Evolutionary conservation across 495 filamentous ascomycete genomes (phyloP).

Genomic region (Lasiosphaeria ovina): DNA sequence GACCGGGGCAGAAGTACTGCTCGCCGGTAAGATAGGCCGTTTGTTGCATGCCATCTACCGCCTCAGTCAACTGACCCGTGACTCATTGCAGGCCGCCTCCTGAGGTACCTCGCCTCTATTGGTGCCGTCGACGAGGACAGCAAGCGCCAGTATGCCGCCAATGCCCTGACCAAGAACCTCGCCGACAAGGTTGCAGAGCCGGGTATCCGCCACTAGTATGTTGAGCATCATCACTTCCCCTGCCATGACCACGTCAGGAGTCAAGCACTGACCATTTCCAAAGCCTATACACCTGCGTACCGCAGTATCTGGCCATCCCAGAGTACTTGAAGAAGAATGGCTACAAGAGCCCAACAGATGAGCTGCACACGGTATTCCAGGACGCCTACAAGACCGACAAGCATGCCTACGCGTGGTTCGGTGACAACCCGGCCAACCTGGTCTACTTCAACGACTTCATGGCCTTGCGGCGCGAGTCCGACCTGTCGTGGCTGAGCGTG

Average conservation of each 20-base stretch:
- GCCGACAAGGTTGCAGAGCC: constrained; percentile 29
- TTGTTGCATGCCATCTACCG: background rate
- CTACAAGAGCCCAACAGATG: constrained; percentile 41
- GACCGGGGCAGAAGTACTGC: constrained; percentile 1
- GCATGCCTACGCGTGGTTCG: constrained; percentile 40
- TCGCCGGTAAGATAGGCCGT: constrained; percentile 2
- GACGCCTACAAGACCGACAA: constrained; percentile 43
- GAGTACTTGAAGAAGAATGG: constrained; percentile 39
- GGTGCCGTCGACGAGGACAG: constrained; percentile 37
- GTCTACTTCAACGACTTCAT: constrained; percentile 39
- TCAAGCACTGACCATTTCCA: background rate
- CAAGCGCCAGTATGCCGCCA: constrained; percentile 35
- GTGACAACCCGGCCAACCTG: constrained; percentile 39
- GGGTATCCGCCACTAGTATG: constrained; percentile 35
- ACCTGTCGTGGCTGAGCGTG: constrained; percentile 32
- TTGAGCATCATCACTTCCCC: background rate
- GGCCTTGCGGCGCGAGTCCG: constrained; percentile 25
- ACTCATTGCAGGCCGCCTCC: constrained; percentile 28
- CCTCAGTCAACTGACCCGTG: background rate
- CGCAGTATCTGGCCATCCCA: constrained; percentile 33
- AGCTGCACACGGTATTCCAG: constrained; percentile 38
- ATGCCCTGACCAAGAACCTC: constrained; percentile 33
- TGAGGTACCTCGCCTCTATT: constrained; percentile 45
- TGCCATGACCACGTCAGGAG: background rate
- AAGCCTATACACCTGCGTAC: constrained; percentile 22